Base-by-base conservation (phyloP, 192 early-diverging fungal genomes). In the Borealophlyctis nickersoniae region DNA sequence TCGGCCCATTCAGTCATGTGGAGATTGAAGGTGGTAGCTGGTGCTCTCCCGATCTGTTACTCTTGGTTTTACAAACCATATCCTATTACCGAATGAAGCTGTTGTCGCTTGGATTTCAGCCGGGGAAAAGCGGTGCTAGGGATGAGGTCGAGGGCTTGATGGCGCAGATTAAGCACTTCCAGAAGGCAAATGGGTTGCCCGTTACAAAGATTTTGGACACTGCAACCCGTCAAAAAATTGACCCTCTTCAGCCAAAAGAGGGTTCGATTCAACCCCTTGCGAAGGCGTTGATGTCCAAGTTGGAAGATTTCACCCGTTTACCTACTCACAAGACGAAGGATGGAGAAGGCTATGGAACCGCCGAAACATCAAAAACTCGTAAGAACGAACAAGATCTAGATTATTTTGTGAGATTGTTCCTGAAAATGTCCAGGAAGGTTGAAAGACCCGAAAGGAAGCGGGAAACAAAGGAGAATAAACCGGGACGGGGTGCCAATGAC, bases 111-210 rank as follows among this genome's bases (percentile, higher is more conserved):
- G n/a, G n/a, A n/a, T n/a, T n/a, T n/a, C n/a, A n/a, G n/a, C n/a
- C 53, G 69, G 14, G 72, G 72, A 13, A 58, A 61, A 52, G 31
- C 66, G 24, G 62, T 62, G 34, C 49, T 4, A 58, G 56, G 13
- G 29, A 24, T 49, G 61, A 52, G 31, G 35, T 29, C 4, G 53
- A 66, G 33, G 27, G 36, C 7, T 29, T 49, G 22, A 58, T 56
- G 1, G 26, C 52, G 23, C 58, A 49, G 19, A 62, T 74, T 35
- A 74, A 74, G 60, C 66, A 70, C 30, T 74, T 74, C 34, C 72
- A 74, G 48, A 63, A 62, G 36, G 27, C 63, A 3, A 49, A 70
- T 13, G 62, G 56, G 4, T 52, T 74, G 7, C 11, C 26, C 11
- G 60, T 63, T 7, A 67, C 71, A 0, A 24, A 23, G 26, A 39